Base-by-base conservation (phyloP, 441 rosid species). In the Adansonia gregorii region DNA sequence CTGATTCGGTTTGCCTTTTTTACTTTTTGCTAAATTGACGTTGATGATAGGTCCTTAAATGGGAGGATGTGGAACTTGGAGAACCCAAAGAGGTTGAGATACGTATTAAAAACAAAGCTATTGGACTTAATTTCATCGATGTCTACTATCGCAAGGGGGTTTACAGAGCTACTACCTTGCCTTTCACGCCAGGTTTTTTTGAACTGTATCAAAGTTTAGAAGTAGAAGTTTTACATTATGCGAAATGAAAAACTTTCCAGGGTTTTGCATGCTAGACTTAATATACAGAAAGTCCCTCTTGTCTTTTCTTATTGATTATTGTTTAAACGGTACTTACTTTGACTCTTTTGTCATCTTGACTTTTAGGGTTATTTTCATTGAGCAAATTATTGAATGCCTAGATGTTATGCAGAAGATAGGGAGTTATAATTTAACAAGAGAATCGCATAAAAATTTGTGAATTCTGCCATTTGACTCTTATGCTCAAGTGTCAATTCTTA, bases 51-150 rank as follows among this genome's bases (percentile, higher is more conserved):
- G 98, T 93, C 77, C 83, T 95, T 79, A 91, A 89, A 74, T 93
- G 97, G 97, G 98, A 95, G 81, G 93, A 95, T 78, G 90, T 93
- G 76, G 95, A 92, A 86, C 75, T 88, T 19, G 90, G 94, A 39
- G 97, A 91, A 78, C 98, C 97, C 17, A 87, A 90, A 61, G 91
- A 92, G 27, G 98, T 98, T 10, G 97, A 95, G 84, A 90, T 95
- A 73, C 89, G 89, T 0, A 93, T 93, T 76, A 90, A 78, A 83
- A 91, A 91, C 84, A 92, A 87, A 73, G 99, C 96, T 0, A 85
- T 95, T 35, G 99, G 98, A 51, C 81, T 95, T 78, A 95, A 95
- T 85, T 93, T 95, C 85, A 92, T 91, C 12, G 99, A 95, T 85
- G 76, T 90, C 9, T 93, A 93, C 78, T 91, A 17, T 84, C 91